These are phyloP conservation scores for Aspergillus niger DNA, from an alignment of 2,329 filamentous ascomycete genomes.

Conservation along the genomic window DNA sequence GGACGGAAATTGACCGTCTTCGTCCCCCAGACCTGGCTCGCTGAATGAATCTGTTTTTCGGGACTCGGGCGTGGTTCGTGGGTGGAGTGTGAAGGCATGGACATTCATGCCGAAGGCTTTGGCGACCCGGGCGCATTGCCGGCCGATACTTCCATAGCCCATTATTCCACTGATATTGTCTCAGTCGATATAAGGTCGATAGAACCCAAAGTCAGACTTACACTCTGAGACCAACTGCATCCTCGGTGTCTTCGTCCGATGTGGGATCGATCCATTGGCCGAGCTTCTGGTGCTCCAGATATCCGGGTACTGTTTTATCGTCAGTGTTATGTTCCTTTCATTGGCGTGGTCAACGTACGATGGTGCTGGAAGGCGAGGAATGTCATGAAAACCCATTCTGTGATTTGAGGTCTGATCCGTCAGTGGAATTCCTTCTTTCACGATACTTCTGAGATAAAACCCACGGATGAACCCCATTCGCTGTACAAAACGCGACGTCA, in stretches of 20 bases:
- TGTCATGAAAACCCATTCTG: constrained; percentile 6
- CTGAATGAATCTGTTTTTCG: neutral
- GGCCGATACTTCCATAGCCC: constrained; percentile 7
- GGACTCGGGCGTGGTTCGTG: constrained; percentile 1
- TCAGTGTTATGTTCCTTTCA: neutral
- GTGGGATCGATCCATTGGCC: neutral
- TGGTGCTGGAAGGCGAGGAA: constrained; percentile 7
- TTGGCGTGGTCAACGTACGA: neutral
- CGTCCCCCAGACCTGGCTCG: neutral
- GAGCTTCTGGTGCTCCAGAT: neutral
- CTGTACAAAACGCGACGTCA: constrained; percentile 1
- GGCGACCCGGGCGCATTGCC: neutral
- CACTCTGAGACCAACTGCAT: constrained; percentile 5
- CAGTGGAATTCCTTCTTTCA: neutral
- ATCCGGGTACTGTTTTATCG: neutral
- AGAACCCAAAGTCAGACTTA: neutral
- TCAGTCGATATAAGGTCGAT: neutral
- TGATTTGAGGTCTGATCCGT: constrained; percentile 3
- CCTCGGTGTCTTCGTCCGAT: constrained; percentile 4
- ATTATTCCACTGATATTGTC: neutral
- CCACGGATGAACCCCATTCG: constrained; percentile 7
- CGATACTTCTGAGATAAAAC: neutral
- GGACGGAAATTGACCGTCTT: neutral
- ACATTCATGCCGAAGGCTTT: constrained; percentile 7
- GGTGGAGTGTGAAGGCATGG: neutral